A percentile compares a stretch with the other conserved stretches of the same genome.
phyloP scores from a whole-genome alignment of 2,329 filamentous ascomycete species.

The Colletotrichum horii region DNA sequence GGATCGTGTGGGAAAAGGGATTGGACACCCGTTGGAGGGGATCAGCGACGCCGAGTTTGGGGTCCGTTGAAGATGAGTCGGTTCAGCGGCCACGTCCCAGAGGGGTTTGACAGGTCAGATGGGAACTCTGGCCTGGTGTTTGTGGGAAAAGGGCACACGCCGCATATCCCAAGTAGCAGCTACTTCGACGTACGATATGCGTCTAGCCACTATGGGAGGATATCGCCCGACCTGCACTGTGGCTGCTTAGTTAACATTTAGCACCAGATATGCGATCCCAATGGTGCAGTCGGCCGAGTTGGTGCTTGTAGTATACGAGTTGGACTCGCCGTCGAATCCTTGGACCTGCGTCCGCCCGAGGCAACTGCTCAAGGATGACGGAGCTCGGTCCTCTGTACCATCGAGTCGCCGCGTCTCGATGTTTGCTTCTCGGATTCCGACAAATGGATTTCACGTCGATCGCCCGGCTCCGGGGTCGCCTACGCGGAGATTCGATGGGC shows the following conservation, averaged over 20 bases:
- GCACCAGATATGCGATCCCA: neutral
- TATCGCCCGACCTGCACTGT: neutral
- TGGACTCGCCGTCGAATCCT: neutral
- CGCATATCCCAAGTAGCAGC: neutral
- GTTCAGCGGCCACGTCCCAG: neutral
- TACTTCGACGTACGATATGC: neutral
- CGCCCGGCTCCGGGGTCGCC: neutral
- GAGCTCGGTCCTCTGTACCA: neutral
- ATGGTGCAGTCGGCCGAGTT: neutral
- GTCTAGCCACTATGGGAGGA: neutral
- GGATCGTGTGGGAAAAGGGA: neutral
- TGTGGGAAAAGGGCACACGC: neutral
- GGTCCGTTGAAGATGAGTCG: neutral
- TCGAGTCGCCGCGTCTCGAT: neutral
- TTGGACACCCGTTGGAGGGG: conserved; percentile 9
- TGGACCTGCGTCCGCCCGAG: neutral
- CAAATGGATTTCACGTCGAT: neutral
- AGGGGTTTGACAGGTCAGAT: neutral
- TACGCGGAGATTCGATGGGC: neutral
- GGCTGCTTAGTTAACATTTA: neutral
- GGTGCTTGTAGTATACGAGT: neutral
- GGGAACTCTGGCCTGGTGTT: neutral
- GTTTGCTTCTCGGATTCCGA: neutral
- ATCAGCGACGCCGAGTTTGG: neutral
- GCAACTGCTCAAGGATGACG: neutral